Evolutionary conservation across 768 basidiomycete species (phyloP), one percentile per base, ranked within the genome.

Genomic region (Chalciporus sphaerocephalus): DNA sequence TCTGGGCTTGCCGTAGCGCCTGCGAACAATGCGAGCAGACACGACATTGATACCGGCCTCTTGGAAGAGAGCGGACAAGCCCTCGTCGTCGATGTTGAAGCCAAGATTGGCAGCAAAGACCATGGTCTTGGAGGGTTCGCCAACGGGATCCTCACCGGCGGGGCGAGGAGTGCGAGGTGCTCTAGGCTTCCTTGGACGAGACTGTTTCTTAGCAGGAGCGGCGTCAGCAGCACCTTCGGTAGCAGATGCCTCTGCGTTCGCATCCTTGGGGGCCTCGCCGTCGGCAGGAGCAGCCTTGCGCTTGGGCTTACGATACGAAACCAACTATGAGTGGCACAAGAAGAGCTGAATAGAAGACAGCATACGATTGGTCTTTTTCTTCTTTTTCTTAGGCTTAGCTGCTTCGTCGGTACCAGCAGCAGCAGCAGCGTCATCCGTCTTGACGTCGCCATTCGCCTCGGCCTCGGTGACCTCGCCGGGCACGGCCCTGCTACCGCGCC

Each of bases 61-160:
- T 41, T 82, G 87, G 76, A 99, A 98, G 57, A 96, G 74, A 36
- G 80, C 71, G 21, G 78, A 63, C 54, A 99, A 83, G 42, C 77
- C 84, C 23, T 74, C 85, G 62, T 98, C 94, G 47, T 91, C 89
- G 52, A 97, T 81, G 65, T 71, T 83, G 81, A 97, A 98, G 36
- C 92, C 91, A 50, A 98, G 91, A 74, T 98, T 98, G 72, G 94
- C 95, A 57, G 97, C 93, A 59, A 97, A 97, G 55, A 97, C 76
- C 71, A 90, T 82, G 46, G 77, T 87, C 74, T 86, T 86, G 64
- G 90, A 92, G 23, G 85, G 90, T 65, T 92, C 91, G 58, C 92
- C 92, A 43, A 71, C 74, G 22, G 92, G 92, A 49, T 88, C 87
- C 67, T 92, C 85, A 42, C 89, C 91, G 23, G 74, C 79, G 22